These are phyloP conservation scores for Neurospora sp. DNA, from an alignment of 495 filamentous ascomycete species.

Conservation along the genomic window DNA sequence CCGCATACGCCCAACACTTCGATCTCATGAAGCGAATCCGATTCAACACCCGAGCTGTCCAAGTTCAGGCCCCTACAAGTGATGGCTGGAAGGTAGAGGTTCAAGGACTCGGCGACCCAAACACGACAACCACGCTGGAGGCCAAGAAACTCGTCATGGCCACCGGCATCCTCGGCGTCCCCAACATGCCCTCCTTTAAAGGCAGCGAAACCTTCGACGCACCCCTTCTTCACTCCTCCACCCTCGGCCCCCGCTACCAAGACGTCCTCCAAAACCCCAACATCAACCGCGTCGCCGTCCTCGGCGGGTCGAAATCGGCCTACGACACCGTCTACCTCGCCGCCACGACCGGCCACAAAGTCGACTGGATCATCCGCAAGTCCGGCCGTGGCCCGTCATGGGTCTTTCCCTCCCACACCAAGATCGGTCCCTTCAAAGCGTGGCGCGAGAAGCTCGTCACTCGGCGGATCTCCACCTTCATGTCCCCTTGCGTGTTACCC, in stretches of 20 bases:
- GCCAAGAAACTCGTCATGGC: slow-evolving; percentile 54
- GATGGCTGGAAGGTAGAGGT: slow-evolving; percentile 9
- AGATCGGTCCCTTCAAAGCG: slow-evolving; percentile 17
- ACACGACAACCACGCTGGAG: not conserved
- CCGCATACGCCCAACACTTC: slow-evolving; percentile 25
- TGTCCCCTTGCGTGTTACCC: slow-evolving; percentile 15
- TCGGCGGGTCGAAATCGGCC: slow-evolving; percentile 63
- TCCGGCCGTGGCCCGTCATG: slow-evolving; percentile 59
- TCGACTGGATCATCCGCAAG: slow-evolving; percentile 64
- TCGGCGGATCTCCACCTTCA: slow-evolving; percentile 33
- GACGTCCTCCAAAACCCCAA: slow-evolving; percentile 11
- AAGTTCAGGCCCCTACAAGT: not conserved
- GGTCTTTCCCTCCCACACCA: slow-evolving; percentile 41
- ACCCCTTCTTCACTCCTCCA: slow-evolving; percentile 52
- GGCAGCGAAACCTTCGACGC: slow-evolving; percentile 42
- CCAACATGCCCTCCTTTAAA: slow-evolving; percentile 36
- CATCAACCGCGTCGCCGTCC: slow-evolving; percentile 37
- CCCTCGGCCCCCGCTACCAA: slow-evolving; percentile 29
- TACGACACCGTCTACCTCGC: slow-evolving; percentile 63
- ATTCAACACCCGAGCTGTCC: slow-evolving; percentile 17
- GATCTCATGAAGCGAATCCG: slow-evolving; percentile 21
- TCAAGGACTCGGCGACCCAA: not conserved
- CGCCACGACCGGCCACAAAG: slow-evolving; percentile 47
- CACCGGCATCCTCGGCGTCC: slow-evolving; percentile 57
- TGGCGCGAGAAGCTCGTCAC: slow-evolving; percentile 36